Evolutionary conservation across 2,329 filamentous ascomycete genomes (phyloP), one percentile per base, ranked within the genome.

Genomic region (Talaromyces sp.): DNA sequence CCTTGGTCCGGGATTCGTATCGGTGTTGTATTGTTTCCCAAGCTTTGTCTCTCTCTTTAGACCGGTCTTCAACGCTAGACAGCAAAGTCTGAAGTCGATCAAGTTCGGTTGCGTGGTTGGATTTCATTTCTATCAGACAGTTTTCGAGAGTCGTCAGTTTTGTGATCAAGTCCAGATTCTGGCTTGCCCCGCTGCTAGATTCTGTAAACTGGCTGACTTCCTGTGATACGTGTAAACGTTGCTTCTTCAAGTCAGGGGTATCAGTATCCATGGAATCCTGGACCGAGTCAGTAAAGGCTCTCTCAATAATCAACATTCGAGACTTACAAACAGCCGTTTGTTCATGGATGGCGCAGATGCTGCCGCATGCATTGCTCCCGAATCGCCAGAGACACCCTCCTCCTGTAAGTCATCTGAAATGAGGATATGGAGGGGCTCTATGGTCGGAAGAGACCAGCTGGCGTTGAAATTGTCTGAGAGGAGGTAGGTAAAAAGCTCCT

Each of bases 11-110:
- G 54, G 64, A 74, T 67, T 80, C 78, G 61, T 79, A 80, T 56
- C 78, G 76, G 67, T 76, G 74, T 64, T 80, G 77, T 10, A 80
- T 64, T 8, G 61, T 54, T 19, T 68, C 66, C 54, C 78, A 67
- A 6, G 66, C 67, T 50, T 68, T 65, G 54, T 76, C 71, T 52
- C 71, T 69, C 56, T 74, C 70, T 32, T 67, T 64, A 11, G 72
- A 63, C 48, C 72, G 71, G 53, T 65, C 61, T 57, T 70, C 64
- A 3, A 66, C 62, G 3, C 68, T 61, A 14, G 64, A 61, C 24
- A 76, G 60, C 3, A 69, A 65, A 41, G 62, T 63, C 32, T 70
- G 67, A 9, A 77, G 65, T 38, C 65, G 66, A 5, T 69, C 65
- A 12, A 73, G 64, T 54, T 76, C 74, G 5, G 64, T 59, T 6